Percentiles rank a stretch among this genome's conserved stretches.
Evolutionary conservation across 2,329 filamentous ascomycete genomes (phyloP).

Genomic region (Orbilia blumenaviensis): DNA sequence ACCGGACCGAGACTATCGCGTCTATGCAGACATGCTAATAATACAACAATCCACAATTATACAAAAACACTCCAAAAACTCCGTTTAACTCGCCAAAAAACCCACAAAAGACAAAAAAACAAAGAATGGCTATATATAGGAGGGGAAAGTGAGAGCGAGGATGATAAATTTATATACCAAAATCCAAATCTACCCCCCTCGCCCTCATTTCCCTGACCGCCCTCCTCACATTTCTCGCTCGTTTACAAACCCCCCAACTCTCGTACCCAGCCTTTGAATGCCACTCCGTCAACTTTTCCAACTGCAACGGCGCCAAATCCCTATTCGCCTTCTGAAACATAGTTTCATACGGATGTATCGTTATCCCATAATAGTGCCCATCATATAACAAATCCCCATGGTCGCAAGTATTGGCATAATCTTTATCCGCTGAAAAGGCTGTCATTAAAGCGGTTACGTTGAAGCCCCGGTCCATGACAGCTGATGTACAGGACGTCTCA

Average conservation of each 20-base stretch:
- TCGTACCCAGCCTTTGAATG: background rate
- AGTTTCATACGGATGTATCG: constrained; percentile 16
- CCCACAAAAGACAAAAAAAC: too few relatives aligned
- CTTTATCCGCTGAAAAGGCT: constrained; percentile 54
- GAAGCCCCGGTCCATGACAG: constrained; percentile 59
- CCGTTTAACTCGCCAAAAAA: too few relatives aligned
- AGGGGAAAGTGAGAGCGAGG: too few relatives aligned
- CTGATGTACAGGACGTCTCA: constrained; percentile 59
- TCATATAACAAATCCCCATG: background rate
- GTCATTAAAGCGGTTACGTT: constrained; percentile 60
- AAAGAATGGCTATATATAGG: background rate
- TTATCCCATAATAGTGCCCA: background rate
- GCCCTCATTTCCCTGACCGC: background rate
- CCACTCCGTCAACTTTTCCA: constrained; percentile 6
- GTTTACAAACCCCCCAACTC: background rate
- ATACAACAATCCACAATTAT: too few relatives aligned
- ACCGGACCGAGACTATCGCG: too few relatives aligned
- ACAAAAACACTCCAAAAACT: too few relatives aligned
- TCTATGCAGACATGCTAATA: too few relatives aligned
- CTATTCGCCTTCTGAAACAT: constrained; percentile 37
- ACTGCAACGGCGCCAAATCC: background rate
- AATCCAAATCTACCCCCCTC: background rate
- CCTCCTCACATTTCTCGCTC: background rate
- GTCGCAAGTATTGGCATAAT: background rate
- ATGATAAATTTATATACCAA: background rate